Base-by-base conservation (phyloP, 2,329 filamentous ascomycete genomes). In the Colletotrichum higginsianum region DNA sequence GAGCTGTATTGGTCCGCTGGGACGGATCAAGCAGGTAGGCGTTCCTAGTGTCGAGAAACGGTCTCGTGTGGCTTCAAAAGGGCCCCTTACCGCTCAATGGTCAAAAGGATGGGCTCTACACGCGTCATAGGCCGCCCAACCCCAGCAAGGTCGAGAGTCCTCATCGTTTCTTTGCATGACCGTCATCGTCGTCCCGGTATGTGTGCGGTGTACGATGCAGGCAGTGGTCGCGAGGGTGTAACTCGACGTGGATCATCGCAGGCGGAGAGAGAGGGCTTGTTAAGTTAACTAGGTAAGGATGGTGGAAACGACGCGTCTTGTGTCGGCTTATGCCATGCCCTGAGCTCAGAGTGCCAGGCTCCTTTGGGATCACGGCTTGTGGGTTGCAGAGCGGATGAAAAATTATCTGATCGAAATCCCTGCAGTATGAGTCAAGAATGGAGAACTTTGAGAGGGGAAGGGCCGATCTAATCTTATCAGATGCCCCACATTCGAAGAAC, bases 391-490 rank as follows among this genome's bases (percentile, higher is more conserved):
- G 49, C 18, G 47, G 18, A 16, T 21, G 58, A 53, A 44, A 13
- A 57, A 64, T 72, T 72, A 69, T 72, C 69, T 69, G 69, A 72
- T 72, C 55, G n/a, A 49, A 35, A 72, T 61, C 69, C 69, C 58
- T 72, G 69, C 26, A 30, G 46, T 61, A 47, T 72, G 69, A 72
- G 69, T 72, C 69, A 69, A 68, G 46, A 58, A 72, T 62, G 60
- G 65, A 47, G 53, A 60, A 46, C 47, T 49, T 55, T 60, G 40
- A 15, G 65, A 40, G 65, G 61, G 58, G 69, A 72, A 69, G 60
- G 30, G 50, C 65, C 66, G 69, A 72, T 72, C 65, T 72, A 72
- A 72, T 72, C 69, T 72, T 72, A 72, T 72, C 69, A 64, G 69
- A 72, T 72, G 69, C 66, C 69, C 69, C 69, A 72, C 18, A 47